Evolutionary conservation across 1,284 basidiomycete genomes (phyloP).

Genomic region (Marasmius sp.): DNA sequence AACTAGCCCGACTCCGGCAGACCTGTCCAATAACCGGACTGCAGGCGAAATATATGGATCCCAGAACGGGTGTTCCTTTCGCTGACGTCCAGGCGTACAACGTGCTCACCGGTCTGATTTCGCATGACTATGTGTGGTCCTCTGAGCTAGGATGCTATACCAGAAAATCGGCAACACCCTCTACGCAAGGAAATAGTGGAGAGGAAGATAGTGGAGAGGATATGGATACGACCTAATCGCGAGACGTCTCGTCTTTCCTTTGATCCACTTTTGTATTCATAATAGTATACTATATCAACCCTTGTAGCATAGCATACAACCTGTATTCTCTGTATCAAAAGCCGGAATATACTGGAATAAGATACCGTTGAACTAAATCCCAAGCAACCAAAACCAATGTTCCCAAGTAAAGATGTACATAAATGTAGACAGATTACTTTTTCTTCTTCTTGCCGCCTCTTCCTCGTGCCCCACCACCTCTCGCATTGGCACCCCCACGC

Average conservation of each 20-base stretch:
- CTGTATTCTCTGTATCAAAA: no score
- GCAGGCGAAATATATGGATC: slow-evolving; percentile 71
- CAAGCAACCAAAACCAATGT: no score
- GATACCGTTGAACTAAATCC: no score
- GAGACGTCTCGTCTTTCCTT: no score
- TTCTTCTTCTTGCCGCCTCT: neutral
- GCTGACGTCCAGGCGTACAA: slow-evolving; percentile 68
- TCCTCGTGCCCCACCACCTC: neutral
- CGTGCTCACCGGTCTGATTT: slow-evolving; percentile 55
- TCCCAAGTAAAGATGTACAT: neutral
- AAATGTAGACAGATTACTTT: neutral
- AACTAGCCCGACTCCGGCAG: slow-evolving; percentile 57
- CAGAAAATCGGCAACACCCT: neutral
- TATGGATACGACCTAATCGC: neutral
- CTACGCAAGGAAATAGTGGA: neutral
- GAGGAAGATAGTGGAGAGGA: no score
- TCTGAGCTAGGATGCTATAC: slow-evolving; percentile 41
- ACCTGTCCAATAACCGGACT: slow-evolving; percentile 66
- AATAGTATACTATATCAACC: no score
- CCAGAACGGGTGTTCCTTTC: slow-evolving; percentile 74
- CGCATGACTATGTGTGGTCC: slow-evolving; percentile 69
- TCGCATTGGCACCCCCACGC: neutral
- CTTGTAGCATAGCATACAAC: no score
- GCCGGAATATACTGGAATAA: no score
- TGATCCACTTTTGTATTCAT: no score